These are phyloP conservation scores for Beauveria sp. DNA, from an alignment of 2,329 filamentous ascomycete species.

Conservation along the genomic window DNA sequence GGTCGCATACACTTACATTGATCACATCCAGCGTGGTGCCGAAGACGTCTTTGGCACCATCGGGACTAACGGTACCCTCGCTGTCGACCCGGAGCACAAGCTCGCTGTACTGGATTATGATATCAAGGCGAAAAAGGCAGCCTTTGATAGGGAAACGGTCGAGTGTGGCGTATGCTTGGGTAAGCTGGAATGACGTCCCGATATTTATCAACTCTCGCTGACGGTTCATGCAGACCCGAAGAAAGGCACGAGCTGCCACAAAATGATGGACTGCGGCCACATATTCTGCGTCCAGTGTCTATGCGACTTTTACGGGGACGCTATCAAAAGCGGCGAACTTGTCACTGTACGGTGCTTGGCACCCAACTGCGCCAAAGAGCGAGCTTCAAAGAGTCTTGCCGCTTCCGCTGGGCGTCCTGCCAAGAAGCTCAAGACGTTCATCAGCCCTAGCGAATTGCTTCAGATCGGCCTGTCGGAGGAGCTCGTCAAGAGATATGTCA, in stretches of 20 bases:
- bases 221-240: constrained; percentile 59
- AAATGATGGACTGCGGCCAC: constrained; percentile 75
- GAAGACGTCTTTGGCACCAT: constrained; percentile 55
- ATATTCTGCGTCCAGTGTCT: constrained; percentile 88
- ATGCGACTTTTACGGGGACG: constrained; percentile 81
- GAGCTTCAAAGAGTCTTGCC: constrained; percentile 26
- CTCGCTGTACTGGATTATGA: constrained; percentile 72
- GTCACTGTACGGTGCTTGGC: constrained; percentile 71
- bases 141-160: constrained; percentile 79
- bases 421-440: constrained; percentile 55
- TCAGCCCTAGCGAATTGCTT: constrained; percentile 78
- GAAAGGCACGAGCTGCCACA: constrained; percentile 75
- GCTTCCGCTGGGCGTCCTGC: constrained; percentile 13
- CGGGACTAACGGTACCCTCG: constrained; percentile 37
- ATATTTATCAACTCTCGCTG: background rate
- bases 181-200: constrained; percentile 23
- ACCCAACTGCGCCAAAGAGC: constrained; percentile 67
- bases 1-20: constrained; percentile 56
- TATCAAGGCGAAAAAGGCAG: constrained; percentile 60
- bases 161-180: constrained; percentile 78
- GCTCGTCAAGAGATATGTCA: constrained; percentile 76
- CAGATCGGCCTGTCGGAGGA: constrained; percentile 66
- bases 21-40: constrained; percentile 51
- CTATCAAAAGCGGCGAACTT: constrained; percentile 79
- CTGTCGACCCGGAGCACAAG: constrained; percentile 51